phyloP scores from a whole-genome alignment of 805 yeast genomes.

The Kluyveromyces aestuarii region DNA sequence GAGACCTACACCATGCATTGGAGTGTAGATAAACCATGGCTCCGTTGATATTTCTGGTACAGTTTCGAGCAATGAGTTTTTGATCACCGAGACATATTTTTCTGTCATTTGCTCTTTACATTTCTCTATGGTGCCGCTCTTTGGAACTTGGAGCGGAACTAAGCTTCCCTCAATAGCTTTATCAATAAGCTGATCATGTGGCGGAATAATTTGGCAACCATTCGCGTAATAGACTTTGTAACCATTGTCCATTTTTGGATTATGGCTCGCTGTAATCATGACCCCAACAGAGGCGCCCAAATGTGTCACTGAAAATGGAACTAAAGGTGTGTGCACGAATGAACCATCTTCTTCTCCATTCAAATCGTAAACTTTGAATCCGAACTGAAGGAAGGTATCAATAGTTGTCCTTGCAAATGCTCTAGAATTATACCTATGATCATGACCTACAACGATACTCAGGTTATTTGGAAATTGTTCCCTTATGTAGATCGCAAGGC shows the following conservation, averaged over 20 bases:
- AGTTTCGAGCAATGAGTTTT: conserved; percentile 26
- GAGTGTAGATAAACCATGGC: conserved; percentile 67
- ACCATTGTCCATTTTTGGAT: conserved; percentile 82
- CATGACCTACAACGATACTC: conserved; percentile 71
- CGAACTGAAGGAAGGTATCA: conserved; percentile 56
- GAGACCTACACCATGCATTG: conserved; percentile 92
- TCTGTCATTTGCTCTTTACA: conserved; percentile 36
- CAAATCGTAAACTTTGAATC: conserved; percentile 60
- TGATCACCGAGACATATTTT: conserved; percentile 33
- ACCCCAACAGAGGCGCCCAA: conserved; percentile 68
- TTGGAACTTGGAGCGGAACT: conserved; percentile 37
- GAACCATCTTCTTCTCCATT: conserved; percentile 17
- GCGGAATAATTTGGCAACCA: conserved; percentile 94
- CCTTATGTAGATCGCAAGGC: conserved; percentile 46
- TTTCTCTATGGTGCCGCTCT: conserved; percentile 9
- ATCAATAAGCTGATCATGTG: conserved; percentile 75
- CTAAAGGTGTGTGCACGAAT: conserved; percentile 77
- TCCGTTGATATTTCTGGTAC: conserved; percentile 8
- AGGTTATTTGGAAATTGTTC: conserved; percentile 21
- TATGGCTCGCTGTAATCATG: conserved; percentile 89
- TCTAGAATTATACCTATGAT: conserved; percentile 75
- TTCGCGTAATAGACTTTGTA: conserved; percentile 89
- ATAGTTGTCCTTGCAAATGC: conserved; percentile 76
- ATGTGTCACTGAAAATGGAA: conserved; percentile 74
- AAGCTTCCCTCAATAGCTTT: conserved; percentile 49